These are phyloP conservation scores for Penicillium steckii DNA, from an alignment of 495 filamentous ascomycete species.

Conservation along the genomic window DNA sequence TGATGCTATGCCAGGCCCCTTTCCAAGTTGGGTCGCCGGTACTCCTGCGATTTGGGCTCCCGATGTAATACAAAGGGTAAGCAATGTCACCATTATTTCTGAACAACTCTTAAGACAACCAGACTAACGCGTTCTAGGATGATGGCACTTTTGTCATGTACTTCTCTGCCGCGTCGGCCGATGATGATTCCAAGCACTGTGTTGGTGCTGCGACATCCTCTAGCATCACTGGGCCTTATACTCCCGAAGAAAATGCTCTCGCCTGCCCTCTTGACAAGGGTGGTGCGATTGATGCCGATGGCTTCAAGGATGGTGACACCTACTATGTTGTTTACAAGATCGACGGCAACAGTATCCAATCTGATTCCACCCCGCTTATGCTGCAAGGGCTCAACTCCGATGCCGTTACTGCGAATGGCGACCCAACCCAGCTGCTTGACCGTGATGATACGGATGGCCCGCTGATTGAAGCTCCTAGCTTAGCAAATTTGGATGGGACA, in stretches of 20 bases:
- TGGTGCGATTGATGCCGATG: slow-evolving; percentile 41
- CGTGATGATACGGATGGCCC: slow-evolving; percentile 50
- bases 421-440: slow-evolving; percentile 44
- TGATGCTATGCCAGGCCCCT: slow-evolving; percentile 30
- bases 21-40: slow-evolving; percentile 29
- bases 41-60: slow-evolving; percentile 48
- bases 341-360: slow-evolving; percentile 54
- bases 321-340: slow-evolving; percentile 50
- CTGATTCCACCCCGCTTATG: slow-evolving; percentile 53
- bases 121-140: slow-evolving; percentile 18
- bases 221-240: slow-evolving; percentile 38
- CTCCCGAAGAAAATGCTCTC: slow-evolving; percentile 18
- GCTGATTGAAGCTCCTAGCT: slow-evolving; percentile 55
- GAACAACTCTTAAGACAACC: background rate
- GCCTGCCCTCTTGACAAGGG: slow-evolving; percentile 36
- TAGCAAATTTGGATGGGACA: slow-evolving; percentile 44
- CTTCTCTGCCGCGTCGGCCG: slow-evolving; percentile 29
- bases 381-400: slow-evolving; percentile 50
- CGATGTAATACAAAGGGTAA: slow-evolving; percentile 36
- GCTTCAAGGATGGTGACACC: slow-evolving; percentile 32
- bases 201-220: slow-evolving; percentile 42
- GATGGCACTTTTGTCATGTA: slow-evolving; percentile 43
- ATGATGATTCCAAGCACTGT: slow-evolving; percentile 35
- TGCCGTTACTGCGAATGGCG: slow-evolving; percentile 46
- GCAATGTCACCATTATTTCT: background rate